Evolutionary conservation across 306 rosid species (phyloP), one percentile per base, ranked within the genome.

Genomic region (Corylus americana): DNA sequence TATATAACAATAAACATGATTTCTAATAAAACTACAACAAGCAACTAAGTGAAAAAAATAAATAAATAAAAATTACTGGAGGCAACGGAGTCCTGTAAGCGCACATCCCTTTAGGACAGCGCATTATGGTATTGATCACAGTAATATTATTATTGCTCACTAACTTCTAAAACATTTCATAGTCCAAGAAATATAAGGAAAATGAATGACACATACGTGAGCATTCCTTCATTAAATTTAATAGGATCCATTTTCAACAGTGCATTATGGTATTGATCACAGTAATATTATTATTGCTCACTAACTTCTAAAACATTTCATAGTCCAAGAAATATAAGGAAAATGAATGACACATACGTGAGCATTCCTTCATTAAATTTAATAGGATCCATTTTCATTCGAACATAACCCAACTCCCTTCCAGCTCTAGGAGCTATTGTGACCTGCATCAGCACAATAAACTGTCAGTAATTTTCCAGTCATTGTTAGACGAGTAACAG

Each of bases 381-480:
- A 74, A 95, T 29, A 4, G 97, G 54, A 87, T 95, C 90, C 99
- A 95, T 89, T 89, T 89, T 90, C 87, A 88, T 83, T 81, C 99
- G 90, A 84, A 86, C 99, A 84, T 95, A 95, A 76, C 99, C 99
- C 85, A 95, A 74, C 64, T 95, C 99, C 89, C 99, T 89, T 74
- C 98, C 99, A 79, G 99, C 97, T 88, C 99, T 91, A 83, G 99
- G 99, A 81, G 99, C 97, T 83, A 95, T 92, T 62, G 99, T 95
- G 79, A 95, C 88, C 99, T 95, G 86, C 85, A 80, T 17, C 81
- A 78, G 71, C 78, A 76, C 69, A 80, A 77, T 61, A 84, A 59
- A 84, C 72, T 22, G 69, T 84, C 25, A 27, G 22, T 7, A 75
- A 58, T 47, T 14, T 69, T 8, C 51, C 51, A 66, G 35, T 44